Evolutionary conservation across 208 protist genomes (phyloP).

Genomic region (Leishmania aethiopica): DNA sequence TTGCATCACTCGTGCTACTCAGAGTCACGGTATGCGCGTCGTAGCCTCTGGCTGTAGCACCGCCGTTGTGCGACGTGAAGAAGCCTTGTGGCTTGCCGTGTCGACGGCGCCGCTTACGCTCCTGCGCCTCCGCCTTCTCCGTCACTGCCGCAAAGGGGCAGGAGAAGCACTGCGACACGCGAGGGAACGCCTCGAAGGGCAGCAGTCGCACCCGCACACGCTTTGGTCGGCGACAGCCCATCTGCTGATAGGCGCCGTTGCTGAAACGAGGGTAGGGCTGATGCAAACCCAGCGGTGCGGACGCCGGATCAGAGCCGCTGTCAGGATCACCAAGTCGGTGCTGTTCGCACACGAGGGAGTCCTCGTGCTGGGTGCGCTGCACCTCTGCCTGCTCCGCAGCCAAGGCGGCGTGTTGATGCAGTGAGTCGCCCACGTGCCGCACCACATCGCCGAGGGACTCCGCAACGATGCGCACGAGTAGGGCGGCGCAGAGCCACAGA

Average conservation of each 20-base stretch:
- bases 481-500: constrained; percentile 68
- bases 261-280: constrained; percentile 34
- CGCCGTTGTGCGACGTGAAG: background rate
- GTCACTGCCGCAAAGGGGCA: constrained; percentile 54
- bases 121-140: constrained; percentile 37
- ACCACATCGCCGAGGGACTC: constrained; percentile 83
- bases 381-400: constrained; percentile 47
- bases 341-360: background rate
- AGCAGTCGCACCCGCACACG: constrained; percentile 74
- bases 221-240: constrained; percentile 48
- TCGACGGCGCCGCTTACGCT: constrained; percentile 26
- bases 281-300: background rate
- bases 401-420: constrained; percentile 67
- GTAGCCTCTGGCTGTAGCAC: background rate
- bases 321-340: background rate
- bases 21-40: background rate
- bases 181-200: constrained; percentile 79
- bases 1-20: background rate
- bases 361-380: background rate
- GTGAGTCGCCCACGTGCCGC: constrained; percentile 58
- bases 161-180: constrained; percentile 54
- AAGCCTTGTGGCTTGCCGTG: background rate
- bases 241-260: constrained; percentile 51
- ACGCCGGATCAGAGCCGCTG: background rate
- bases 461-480: constrained; percentile 72